Percentiles rank a stretch among this genome's conserved stretches.
phyloP scores from a whole-genome alignment of 768 basidiomycete genomes.

The Pisolithus tinctorius region DNA sequence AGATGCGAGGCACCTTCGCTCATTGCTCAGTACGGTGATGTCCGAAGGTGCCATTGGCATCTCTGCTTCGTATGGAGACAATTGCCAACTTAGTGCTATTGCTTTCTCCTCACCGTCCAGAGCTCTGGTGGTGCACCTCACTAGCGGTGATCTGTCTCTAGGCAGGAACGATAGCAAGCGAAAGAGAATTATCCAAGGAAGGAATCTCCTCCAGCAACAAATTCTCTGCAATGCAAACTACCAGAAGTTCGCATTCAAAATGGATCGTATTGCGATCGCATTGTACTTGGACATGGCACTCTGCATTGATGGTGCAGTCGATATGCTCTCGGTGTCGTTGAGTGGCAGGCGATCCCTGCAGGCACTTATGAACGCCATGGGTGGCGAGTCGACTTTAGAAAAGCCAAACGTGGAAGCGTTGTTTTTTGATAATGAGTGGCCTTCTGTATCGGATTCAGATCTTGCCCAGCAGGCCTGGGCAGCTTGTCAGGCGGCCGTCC shows the following conservation, averaged over 20 bases:
- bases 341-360: conserved; percentile 26
- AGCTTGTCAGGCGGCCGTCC: conserved; percentile 22
- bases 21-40: conserved; percentile 24
- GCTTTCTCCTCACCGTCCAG: conserved; percentile 33
- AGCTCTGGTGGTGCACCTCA: conserved; percentile 30
- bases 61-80: conserved; percentile 34
- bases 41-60: conserved; percentile 29
- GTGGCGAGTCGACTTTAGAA: conserved; percentile 27
- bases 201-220: conserved; percentile 21
- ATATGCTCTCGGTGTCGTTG: conserved; percentile 32
- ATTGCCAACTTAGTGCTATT: conserved; percentile 29
- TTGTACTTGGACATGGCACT: conserved; percentile 35
- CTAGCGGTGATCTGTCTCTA: not conserved
- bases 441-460: conserved; percentile 2
- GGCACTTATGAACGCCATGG: conserved; percentile 32
- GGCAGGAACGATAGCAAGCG: not conserved
- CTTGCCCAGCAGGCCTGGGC: conserved; percentile 11
- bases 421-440: conserved; percentile 25
- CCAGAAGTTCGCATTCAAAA: conserved; percentile 36
- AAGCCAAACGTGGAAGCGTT: conserved; percentile 22
- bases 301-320: conserved; percentile 30
- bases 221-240: conserved; percentile 26
- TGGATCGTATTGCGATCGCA: conserved; percentile 39
- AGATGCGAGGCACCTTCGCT: conserved; percentile 12
- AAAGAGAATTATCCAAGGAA: conserved; percentile 5